Evolutionary conservation across 768 basidiomycete genomes (phyloP), one percentile per base, ranked within the genome.

Genomic region (Collybiopsis luxurians): DNA sequence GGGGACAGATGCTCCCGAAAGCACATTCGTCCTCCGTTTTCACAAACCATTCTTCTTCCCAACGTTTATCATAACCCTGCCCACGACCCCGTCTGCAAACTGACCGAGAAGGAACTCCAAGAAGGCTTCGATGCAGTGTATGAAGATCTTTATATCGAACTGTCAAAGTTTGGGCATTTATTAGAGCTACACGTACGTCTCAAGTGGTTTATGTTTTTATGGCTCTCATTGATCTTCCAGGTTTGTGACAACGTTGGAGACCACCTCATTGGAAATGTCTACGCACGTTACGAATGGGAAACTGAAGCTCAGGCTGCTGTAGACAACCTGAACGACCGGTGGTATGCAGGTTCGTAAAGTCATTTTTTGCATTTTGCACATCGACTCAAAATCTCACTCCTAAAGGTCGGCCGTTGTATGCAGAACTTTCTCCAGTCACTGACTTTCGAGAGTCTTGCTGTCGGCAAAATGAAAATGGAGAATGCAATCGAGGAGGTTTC

Each of bases 381-480:
- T n/a, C 52, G 30, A 23, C 17, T 11, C 13, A 63, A 30, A 45
- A 55, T 38, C 26, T 28, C 40, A 45, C 2, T 56, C 44, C n/a
- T n/a, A n/a, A n/a, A 95, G 94, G 95, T 40, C 87, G 94, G 50
- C 96, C 96, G 2, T 76, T 99, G 28, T 95, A 95, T 66, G 94
- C 93, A n/a, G 97, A 99, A 67, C 81, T 99, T 24, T 95, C 93
- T 1, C 97, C 97, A 12, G 97, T 99, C 17, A 98, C 95, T 27
- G 97, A 99, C 74, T 99, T 99, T 71, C 87, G 95, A 49, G 97
- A 99, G 74, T 95, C 95, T 0, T 99, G 97, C 69, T 99, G 97
- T 71, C 85, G 97, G 46, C 97, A 99, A 72, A 98, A 99, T 65
- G 97, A 99, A 71, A 90, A 98, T 64, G 97, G 97, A 7, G 92